A percentile compares a stretch with the other conserved stretches of the same genome.
These are phyloP conservation scores for Citrullus mucosospermus DNA, from an alignment of 306 rosid species.

Conservation along the genomic window DNA sequence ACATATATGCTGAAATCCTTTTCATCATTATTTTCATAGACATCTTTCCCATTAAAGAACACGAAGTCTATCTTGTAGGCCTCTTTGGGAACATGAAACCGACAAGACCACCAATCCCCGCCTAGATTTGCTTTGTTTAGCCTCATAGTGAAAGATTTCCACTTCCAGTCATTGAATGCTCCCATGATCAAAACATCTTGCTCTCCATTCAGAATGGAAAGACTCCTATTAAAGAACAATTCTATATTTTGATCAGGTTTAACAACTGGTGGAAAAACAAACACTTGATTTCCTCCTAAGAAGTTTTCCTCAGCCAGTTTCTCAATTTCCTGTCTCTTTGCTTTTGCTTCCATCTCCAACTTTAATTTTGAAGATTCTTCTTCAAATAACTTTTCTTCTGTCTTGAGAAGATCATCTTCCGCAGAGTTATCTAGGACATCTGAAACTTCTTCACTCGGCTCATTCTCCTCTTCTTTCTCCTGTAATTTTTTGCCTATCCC, in stretches of 20 bases:
- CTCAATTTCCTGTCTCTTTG: slow-evolving; percentile 41
- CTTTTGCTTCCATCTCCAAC: slow-evolving; percentile 50
- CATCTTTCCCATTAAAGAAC: slow-evolving; percentile 78
- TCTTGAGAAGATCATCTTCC: slow-evolving; percentile 12
- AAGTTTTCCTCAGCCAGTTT: slow-evolving; percentile 51
- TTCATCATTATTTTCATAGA: slow-evolving; percentile 76
- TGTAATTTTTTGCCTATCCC: slow-evolving; percentile 17
- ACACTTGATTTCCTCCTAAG: slow-evolving; percentile 40
- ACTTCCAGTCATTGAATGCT: slow-evolving; percentile 83
- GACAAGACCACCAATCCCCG: slow-evolving; percentile 96
- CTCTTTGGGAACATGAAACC: slow-evolving; percentile 60
- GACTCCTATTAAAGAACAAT: slow-evolving; percentile 48
- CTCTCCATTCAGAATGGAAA: slow-evolving; percentile 55
- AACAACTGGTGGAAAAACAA: slow-evolving; percentile 65
- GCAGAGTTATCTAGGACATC: background rate
- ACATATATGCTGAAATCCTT: slow-evolving; percentile 58
- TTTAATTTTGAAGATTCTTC: slow-evolving; percentile 33
- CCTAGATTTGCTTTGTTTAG: slow-evolving; percentile 37
- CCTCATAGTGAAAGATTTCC: slow-evolving; percentile 64
- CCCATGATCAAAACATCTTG: slow-evolving; percentile 64
- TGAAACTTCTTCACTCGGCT: slow-evolving; percentile 16
- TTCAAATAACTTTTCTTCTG: slow-evolving; percentile 19
- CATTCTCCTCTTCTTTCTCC: slow-evolving; percentile 18
- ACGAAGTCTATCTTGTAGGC: slow-evolving; percentile 80
- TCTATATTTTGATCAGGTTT: slow-evolving; percentile 77